These are phyloP conservation scores for Metarhizium rileyi DNA, from an alignment of 2,329 filamentous ascomycete species.

Conservation along the genomic window DNA sequence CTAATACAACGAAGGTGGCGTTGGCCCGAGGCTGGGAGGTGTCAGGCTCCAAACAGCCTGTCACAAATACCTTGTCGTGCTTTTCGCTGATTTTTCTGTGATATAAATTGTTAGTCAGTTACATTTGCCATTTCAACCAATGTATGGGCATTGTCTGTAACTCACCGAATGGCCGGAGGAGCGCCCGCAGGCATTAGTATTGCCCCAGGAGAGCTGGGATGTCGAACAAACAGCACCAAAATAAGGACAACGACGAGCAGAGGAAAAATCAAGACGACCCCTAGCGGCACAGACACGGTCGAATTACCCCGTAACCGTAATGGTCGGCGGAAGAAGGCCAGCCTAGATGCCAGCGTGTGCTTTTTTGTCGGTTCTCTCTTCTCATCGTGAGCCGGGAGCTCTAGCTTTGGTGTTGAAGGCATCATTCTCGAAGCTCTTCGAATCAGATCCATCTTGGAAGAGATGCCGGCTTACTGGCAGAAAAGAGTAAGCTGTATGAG, in stretches of 20 bases:
- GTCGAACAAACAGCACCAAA: slow-evolving; percentile 77
- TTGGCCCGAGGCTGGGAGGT: slow-evolving; percentile 75
- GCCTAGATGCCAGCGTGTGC: slow-evolving; percentile 35
- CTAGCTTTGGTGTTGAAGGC: slow-evolving; percentile 29
- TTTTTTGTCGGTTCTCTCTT: slow-evolving; percentile 31
- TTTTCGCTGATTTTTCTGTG: slow-evolving; percentile 90
- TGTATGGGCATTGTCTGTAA: not conserved
- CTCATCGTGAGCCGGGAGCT: slow-evolving; percentile 41
- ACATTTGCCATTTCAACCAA: not conserved
- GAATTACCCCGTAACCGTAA: slow-evolving; percentile 88
- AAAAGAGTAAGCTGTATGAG: not conserved
- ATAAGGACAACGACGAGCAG: slow-evolving; percentile 86
- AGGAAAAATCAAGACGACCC: slow-evolving; percentile 87
- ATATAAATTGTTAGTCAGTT: not conserved
- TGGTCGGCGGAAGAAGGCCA: slow-evolving; percentile 78
- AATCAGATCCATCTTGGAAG: slow-evolving; percentile 45
- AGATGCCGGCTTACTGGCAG: not conserved
- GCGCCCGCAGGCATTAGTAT: slow-evolving; percentile 82
- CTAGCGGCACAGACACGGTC: slow-evolving; percentile 82
- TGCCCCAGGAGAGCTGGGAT: slow-evolving; percentile 71
- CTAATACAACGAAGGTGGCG: slow-evolving; percentile 89
- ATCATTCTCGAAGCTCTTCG: slow-evolving; percentile 43
- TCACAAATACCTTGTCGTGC: slow-evolving; percentile 92
- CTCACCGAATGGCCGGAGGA: slow-evolving; percentile 77
- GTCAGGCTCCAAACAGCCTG: slow-evolving; percentile 76